These are phyloP conservation scores for Populus trichocarpa DNA, from an alignment of 441 rosid species.

Conservation along the genomic window DNA sequence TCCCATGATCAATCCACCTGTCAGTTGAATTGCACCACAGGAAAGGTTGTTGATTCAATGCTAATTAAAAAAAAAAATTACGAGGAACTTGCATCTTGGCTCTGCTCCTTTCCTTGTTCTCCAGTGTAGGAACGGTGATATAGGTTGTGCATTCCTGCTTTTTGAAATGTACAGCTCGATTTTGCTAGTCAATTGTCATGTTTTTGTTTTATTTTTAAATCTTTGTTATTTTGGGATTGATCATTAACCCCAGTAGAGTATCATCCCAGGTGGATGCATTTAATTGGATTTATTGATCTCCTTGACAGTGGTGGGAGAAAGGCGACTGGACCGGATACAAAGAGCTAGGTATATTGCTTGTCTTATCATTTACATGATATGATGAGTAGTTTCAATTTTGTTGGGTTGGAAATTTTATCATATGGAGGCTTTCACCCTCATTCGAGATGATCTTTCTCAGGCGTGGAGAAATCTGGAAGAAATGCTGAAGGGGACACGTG, in stretches of 20 bases:
- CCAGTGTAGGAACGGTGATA: background rate
- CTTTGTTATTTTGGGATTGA: slow-evolving; percentile 26
- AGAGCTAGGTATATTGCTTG: slow-evolving; percentile 75
- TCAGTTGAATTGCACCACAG: background rate
- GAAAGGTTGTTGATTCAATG: no score
- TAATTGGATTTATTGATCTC: slow-evolving; percentile 80
- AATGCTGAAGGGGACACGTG: slow-evolving; percentile 95
- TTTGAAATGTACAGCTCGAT: background rate
- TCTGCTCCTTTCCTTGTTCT: background rate
- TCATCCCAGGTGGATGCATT: slow-evolving; percentile 64
- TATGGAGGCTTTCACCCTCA: slow-evolving; percentile 8
- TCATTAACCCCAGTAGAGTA: slow-evolving; percentile 43
- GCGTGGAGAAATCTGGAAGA: slow-evolving; percentile 96
- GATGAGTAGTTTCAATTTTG: slow-evolving; percentile 3
- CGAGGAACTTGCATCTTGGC: no score
- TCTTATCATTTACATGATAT: slow-evolving; percentile 11
- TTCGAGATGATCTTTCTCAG: slow-evolving; percentile 35
- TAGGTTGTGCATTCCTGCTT: background rate
- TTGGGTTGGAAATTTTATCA: background rate
- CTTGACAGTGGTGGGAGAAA: slow-evolving; percentile 99
- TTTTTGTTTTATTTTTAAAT: background rate
- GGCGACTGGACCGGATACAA: slow-evolving; percentile 99
- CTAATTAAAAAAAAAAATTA: no score
- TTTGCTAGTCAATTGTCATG: slow-evolving; percentile 4
- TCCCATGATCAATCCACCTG: no score